Conservation (phyloP, 352 stramenopile species). For the Phytophthora capsici region DNA sequence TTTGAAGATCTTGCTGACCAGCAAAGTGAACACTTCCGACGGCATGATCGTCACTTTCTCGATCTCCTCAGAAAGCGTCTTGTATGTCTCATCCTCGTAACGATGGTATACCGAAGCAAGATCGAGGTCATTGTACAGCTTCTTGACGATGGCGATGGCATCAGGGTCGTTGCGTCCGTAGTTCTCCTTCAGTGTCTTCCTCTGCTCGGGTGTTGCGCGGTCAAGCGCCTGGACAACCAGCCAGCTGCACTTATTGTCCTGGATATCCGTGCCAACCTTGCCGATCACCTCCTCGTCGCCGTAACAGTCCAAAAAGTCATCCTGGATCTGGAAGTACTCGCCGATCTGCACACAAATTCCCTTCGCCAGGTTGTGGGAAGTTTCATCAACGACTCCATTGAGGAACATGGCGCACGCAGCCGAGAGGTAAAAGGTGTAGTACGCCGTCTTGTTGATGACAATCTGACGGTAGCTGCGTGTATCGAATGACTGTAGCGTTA, state of each 20-base stretch:
- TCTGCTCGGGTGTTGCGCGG: constrained; percentile 75
- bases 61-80: constrained; percentile 82
- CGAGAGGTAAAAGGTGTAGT: constrained; percentile 99
- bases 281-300: constrained; percentile 93
- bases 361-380: constrained; percentile 85
- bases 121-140: constrained; percentile 94
- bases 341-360: constrained; percentile 97
- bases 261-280: constrained; percentile 98
- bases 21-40: constrained; percentile 92
- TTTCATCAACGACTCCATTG: constrained; percentile 81
- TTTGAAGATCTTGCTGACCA: constrained; percentile 98
- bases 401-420: constrained; percentile 92
- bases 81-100: constrained; percentile 95
- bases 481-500: constrained; percentile 21
- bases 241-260: constrained; percentile 99
- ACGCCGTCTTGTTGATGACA: constrained; percentile 99
- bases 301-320: constrained; percentile 99
- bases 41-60: constrained; percentile 86
- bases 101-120: constrained; percentile 88
- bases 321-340: constrained; percentile 99
- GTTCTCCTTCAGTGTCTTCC: constrained; percentile 89
- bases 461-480: constrained; percentile 84
- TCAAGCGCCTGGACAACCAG: constrained; percentile 95
- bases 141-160: constrained; percentile 92
- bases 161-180: constrained; percentile 89